phyloP scores from a whole-genome alignment of 306 rosid genomes.

The Prunus campanulata region DNA sequence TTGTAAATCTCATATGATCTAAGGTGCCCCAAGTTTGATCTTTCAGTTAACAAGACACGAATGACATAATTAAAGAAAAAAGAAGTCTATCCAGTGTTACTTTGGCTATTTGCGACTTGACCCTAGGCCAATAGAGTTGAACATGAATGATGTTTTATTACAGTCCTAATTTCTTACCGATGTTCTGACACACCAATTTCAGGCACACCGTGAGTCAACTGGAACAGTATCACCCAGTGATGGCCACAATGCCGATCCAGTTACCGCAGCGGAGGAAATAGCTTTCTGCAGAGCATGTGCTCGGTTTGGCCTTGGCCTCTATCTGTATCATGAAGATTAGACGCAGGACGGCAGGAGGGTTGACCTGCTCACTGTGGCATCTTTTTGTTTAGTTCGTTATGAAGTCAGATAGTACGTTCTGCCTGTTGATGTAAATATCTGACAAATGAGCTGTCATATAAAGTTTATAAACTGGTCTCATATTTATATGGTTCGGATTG shows the following conservation, averaged over 20 bases:
- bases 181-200: slow-evolving; percentile 10
- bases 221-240: slow-evolving; percentile 70
- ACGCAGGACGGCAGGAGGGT: neutral
- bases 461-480: neutral
- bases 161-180: neutral
- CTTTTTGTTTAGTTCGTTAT: slow-evolving; percentile 11
- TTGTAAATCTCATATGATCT: neutral
- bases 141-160: neutral
- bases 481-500: slow-evolving; percentile 1
- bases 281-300: slow-evolving; percentile 98
- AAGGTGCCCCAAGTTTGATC: neutral
- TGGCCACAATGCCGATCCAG: slow-evolving; percentile 59
- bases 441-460: slow-evolving; percentile 2
- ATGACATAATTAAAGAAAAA: neutral
- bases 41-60: neutral
- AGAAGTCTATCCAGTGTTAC: neutral
- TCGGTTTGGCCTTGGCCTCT: slow-evolving; percentile 96
- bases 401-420: slow-evolving; percentile 5
- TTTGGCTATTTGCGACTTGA: neutral
- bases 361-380: neutral
- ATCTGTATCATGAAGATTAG: slow-evolving; percentile 80
- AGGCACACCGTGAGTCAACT: slow-evolving; percentile 95
- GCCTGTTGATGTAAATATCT: slow-evolving; percentile 22
- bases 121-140: neutral
- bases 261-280: slow-evolving; percentile 91